These are phyloP conservation scores for Claviceps quebecensis DNA, from an alignment of 2,329 filamentous ascomycete species.

Conservation along the genomic window DNA sequence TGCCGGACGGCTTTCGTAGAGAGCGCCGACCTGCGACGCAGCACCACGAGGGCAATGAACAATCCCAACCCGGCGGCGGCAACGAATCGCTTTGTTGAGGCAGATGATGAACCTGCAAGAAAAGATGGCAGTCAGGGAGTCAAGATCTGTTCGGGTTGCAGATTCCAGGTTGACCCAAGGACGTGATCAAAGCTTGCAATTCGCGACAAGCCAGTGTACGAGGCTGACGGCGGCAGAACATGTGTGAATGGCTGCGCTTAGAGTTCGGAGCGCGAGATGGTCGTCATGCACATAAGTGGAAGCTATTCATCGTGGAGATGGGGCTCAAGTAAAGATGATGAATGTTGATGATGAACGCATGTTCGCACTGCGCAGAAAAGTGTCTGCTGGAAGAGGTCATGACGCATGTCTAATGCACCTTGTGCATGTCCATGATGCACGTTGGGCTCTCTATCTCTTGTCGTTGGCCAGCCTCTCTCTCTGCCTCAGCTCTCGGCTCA, in stretches of 20 bases:
- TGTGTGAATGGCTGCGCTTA: conserved; percentile 2
- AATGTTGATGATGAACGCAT: background rate
- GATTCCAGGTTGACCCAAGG: background rate
- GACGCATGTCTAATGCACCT: background rate
- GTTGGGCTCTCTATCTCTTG: background rate
- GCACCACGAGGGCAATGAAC: conserved; percentile 9
- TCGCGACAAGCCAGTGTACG: conserved; percentile 9
- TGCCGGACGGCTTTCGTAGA: conserved; percentile 7
- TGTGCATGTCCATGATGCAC: background rate
- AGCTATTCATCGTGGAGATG: background rate
- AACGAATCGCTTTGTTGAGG: background rate
- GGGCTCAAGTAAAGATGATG: background rate
- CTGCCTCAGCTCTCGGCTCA: background rate
- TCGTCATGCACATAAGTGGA: background rate
- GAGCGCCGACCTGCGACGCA: conserved; percentile 42
- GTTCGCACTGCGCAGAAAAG: background rate
- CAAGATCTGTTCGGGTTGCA: background rate
- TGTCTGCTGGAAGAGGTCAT: background rate
- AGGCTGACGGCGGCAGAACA: conserved; percentile 6
- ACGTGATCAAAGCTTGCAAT: conserved; percentile 2
- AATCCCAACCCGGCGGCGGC: background rate
- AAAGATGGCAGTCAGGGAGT: background rate
- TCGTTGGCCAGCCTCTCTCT: background rate
- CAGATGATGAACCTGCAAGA: background rate
- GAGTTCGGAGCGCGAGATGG: conserved; percentile 4